Evolutionary conservation across 495 filamentous ascomycete genomes (phyloP), one percentile per base, ranked within the genome.

Genomic region (Echria macrotheca): DNA sequence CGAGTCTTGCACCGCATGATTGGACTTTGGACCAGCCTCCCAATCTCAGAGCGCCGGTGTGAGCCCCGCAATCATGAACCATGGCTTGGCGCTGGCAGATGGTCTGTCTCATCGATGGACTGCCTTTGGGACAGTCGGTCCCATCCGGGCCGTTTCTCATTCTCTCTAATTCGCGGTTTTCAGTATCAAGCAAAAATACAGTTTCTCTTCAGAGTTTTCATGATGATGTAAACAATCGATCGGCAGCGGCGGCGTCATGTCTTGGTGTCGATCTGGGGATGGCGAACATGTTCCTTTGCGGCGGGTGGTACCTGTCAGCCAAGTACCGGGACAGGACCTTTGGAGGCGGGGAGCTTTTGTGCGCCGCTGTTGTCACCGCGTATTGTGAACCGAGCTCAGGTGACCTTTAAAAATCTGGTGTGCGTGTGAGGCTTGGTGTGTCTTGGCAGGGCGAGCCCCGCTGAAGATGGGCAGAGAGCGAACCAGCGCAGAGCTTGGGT

Each of bases 351-450:
- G 33, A 40, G 46, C 40, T 28, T 11, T 22, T 25, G 46, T 14
- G 18, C 14, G 25, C 29, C 17, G 10, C 26, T 35, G 17, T 32
- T 14, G 36, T 47, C 14, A 9, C 37, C n/a, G 23, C 32, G 32
- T 24, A 36, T 44, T 54, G 49, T 53, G 51, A 50, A 37, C 35
- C 53, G 28, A 42, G 53, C 53, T 58, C 60, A 61, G 60, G 50
- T 61, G 60, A 64, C 50, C 53, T 36, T 28, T 47, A 59, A 61
- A 60, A 53, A 53, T 24, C 47, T 58, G 19, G 38, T 5, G 35
- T 8, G 38, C 12, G 5, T 41, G 38, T 46, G 40, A 49, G 35
- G 17, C 44, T 40, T 26, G 49, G 53, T 44, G 29, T 28, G 35
- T 39, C 50, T 60, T 60, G 58, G 55, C 55, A 53, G 54, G 56